These are phyloP conservation scores for Hyaloscypha bicolor DNA, from an alignment of 495 filamentous ascomycete genomes.

Conservation along the genomic window DNA sequence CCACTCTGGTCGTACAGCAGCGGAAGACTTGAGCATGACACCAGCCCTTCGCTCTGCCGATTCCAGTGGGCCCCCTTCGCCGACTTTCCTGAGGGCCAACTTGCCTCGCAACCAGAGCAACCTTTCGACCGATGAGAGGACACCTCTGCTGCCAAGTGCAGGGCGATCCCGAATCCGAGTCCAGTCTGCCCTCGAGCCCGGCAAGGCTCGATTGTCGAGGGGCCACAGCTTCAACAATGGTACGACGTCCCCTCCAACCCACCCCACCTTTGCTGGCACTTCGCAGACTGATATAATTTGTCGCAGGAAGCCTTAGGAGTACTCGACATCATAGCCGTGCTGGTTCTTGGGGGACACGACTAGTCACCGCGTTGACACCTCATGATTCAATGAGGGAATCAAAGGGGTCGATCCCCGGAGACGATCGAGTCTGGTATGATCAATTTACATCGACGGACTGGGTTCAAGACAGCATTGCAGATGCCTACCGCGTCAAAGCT, in stretches of 20 bases:
- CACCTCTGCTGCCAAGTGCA: conserved; percentile 45
- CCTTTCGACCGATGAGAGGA: conserved; percentile 43
- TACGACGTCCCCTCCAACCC: conserved; percentile 29
- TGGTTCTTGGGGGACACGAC: conserved; percentile 59
- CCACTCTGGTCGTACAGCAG: conserved; percentile 15
- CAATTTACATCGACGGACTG: conserved; percentile 98
- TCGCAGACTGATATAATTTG: conserved; percentile 1
- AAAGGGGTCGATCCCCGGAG: conserved; percentile 61
- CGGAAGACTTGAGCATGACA: conserved; percentile 22
- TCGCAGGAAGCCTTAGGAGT: conserved; percentile 44
- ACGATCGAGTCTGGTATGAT: conserved; percentile 98
- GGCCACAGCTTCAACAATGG: conserved; percentile 50
- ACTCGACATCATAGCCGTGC: conserved; percentile 66
- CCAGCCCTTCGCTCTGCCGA: conserved; percentile 20
- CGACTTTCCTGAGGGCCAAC: conserved; percentile 16
- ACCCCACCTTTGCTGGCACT: not conserved
- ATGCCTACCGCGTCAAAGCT: conserved; percentile 83
- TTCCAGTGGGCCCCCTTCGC: conserved; percentile 19
- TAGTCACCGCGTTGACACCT: conserved; percentile 48
- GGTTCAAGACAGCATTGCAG: conserved; percentile 97
- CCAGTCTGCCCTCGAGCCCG: conserved; percentile 36
- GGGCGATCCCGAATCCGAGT: conserved; percentile 36
- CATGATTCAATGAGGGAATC: conserved; percentile 54
- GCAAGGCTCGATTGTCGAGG: conserved; percentile 42
- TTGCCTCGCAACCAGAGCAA: conserved; percentile 26